A percentile compares a stretch with the other conserved stretches of the same genome.
Conservation (phyloP, 1,284 basidiomycete genomes). For the Porodaedalea pini region DNA sequence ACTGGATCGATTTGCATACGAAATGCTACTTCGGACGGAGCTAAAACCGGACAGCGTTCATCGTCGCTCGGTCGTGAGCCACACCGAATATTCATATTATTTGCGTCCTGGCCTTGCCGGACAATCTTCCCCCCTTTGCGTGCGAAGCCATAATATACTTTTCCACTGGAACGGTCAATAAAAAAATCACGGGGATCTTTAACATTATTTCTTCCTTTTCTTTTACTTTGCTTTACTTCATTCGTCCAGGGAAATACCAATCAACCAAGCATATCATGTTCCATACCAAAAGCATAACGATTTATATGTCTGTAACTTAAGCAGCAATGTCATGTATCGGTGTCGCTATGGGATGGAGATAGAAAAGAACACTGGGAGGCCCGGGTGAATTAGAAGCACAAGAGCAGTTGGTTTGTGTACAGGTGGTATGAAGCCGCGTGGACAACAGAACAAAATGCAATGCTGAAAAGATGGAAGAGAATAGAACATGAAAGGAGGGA, state of each 20-base stretch:
- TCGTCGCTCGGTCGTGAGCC: neutral
- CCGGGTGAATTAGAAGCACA: neutral
- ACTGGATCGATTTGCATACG: neutral
- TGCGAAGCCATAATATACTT: slow-evolving; percentile 3
- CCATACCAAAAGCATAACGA: slow-evolving; percentile 12
- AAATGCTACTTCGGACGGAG: neutral
- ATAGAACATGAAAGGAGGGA: neutral
- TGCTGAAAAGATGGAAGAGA: neutral
- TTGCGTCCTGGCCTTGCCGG: neutral
- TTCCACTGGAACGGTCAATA: neutral
- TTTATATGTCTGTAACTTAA: slow-evolving; percentile 10
- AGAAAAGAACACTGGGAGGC: neutral
- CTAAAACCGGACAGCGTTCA: neutral
- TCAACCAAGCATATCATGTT: neutral
- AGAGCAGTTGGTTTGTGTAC: neutral
- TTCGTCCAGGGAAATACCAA: neutral
- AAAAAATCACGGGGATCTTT: neutral
- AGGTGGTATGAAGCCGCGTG: neutral
- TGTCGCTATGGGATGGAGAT: neutral
- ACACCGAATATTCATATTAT: neutral
- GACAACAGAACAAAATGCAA: neutral
- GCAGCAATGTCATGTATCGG: neutral
- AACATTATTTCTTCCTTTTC: neutral
- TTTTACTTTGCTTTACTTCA: neutral
- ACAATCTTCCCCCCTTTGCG: neutral